Conservation (phyloP, 1,284 basidiomycete genomes). For the Moesziomyces sp. region DNA sequence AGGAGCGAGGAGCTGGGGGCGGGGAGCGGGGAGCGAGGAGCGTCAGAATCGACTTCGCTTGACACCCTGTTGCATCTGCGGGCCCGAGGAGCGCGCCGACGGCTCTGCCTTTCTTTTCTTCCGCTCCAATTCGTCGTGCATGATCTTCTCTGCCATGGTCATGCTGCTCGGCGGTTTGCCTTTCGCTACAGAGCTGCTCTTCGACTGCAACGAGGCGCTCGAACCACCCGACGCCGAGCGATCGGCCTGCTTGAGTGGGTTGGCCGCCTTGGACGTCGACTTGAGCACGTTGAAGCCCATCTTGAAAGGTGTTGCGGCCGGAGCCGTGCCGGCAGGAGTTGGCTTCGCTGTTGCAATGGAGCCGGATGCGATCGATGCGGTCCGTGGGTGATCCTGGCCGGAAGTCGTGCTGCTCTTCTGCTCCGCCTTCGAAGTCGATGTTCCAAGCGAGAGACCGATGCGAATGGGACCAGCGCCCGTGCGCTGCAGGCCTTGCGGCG, state of each 20-base stretch:
- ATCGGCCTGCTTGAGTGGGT: conserved; percentile 23
- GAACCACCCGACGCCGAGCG: neutral
- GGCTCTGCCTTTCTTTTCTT: conserved; percentile 35
- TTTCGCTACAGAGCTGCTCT: conserved; percentile 10
- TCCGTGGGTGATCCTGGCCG: neutral
- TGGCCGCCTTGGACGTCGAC: conserved; percentile 33
- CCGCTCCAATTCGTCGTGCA: conserved; percentile 57
- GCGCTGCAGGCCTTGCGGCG: conserved; percentile 38
- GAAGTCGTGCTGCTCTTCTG: neutral
- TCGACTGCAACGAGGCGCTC: too few species aligned
- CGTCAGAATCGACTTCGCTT: conserved; percentile 57
- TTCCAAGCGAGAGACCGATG: conserved; percentile 39
- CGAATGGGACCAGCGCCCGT: conserved; percentile 43
- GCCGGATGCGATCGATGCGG: neutral
- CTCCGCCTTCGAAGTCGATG: conserved; percentile 2
- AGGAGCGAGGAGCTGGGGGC: too few species aligned
- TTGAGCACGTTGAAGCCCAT: conserved; percentile 51
- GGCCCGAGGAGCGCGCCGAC: conserved; percentile 24
- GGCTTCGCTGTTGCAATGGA: neutral
- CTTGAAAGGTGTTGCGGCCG: conserved; percentile 24
- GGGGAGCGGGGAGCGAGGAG: neutral
- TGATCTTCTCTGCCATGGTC: conserved; percentile 64
- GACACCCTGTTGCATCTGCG: conserved; percentile 50
- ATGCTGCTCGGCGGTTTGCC: conserved; percentile 40
- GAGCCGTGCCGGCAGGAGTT: conserved; percentile 1